These are phyloP conservation scores for Porogramme epimiltina DNA, from an alignment of 1,284 basidiomycete species.

Conservation along the genomic window DNA sequence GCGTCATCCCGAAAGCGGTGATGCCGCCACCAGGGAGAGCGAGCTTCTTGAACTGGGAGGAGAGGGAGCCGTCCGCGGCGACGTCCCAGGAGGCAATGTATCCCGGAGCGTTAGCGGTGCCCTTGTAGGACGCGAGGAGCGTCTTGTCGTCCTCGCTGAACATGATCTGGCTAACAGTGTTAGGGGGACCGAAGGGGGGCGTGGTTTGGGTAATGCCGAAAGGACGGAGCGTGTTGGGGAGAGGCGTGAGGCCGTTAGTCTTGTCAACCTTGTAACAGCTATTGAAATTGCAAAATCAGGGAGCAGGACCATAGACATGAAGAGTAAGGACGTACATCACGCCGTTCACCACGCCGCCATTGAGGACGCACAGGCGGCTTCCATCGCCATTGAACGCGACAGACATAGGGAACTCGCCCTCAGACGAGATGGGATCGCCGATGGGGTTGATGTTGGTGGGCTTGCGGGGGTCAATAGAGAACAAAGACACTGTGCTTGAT, in stretches of 20 bases:
- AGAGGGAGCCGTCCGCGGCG: conserved; percentile 32
- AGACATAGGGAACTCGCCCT: conserved; percentile 52
- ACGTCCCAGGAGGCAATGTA: conserved; percentile 51
- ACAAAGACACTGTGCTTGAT: conserved; percentile 49
- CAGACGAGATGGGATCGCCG: conserved; percentile 43
- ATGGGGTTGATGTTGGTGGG: conserved; percentile 42
- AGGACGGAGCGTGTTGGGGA: conserved; percentile 42
- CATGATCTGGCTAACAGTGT: conserved; percentile 43
- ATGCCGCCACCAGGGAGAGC: conserved; percentile 26
- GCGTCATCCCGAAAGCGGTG: conserved; percentile 35
- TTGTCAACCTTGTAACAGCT: conserved; percentile 48
- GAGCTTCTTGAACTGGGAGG: conserved; percentile 26
- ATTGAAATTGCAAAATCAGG: background rate
- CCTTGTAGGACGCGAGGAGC: conserved; percentile 50
- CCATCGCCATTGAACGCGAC: conserved; percentile 45
- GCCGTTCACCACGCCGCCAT: conserved; percentile 48
- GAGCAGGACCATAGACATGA: background rate
- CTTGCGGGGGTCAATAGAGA: conserved; percentile 44
- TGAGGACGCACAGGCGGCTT: conserved; percentile 44
- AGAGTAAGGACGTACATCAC: conserved; percentile 38
- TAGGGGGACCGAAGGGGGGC: conserved; percentile 37
- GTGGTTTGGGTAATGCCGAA: conserved; percentile 51
- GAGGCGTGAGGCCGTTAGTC: conserved; percentile 38
- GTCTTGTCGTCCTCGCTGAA: conserved; percentile 46
- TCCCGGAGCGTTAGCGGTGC: conserved; percentile 40